Base-by-base conservation (phyloP, 495 filamentous ascomycete species). In the Xylaria nigripes region DNA sequence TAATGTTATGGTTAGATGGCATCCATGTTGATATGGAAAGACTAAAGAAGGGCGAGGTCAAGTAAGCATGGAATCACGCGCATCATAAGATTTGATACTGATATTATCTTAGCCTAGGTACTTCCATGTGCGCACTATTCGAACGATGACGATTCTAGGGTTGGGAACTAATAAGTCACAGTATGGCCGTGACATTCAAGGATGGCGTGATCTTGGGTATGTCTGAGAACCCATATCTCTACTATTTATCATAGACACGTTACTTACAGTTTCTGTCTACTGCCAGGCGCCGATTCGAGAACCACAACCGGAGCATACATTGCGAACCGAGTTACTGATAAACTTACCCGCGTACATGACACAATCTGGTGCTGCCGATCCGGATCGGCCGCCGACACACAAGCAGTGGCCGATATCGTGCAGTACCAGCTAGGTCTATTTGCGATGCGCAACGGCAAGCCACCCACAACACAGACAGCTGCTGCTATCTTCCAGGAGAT, bases 301-400 rank as follows among this genome's bases (percentile, higher is more conserved):
- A 98, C 93, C 62, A 97, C 93, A n/a, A 97, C 93, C 51, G 93
- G 93, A 64, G 85, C 93, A 58, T 97, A 95, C 80, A 97, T 98
- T 68, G 94, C 93, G 63, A 98, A 98, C 71, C 86, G 93, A 75
- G 94, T 98, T 46, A 97, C 93, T 53, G 93, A 98, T 77, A 98
- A 98, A 79, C 84, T 98, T 66, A 98, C 94, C 59, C 89, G 91
- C 73, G 91, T 98, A 40, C 87, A 95, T 72, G 93, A 97, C 71
- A 97, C 92, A 45, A 96, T 98, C 70, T 98, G 93, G 93, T 98
- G 93, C 79, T 98, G 93, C 75, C 86, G 81, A 55, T 96, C 94
- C 48, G 93, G 93, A 25, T 97, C 93, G 10, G 93, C 93, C 19
- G 93, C 93, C 61, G 93, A 98, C 69, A 98, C 93, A 51, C 93